Base-by-base conservation (phyloP, 73 alveolate species). In the Durusdinium trenchii region DNA sequence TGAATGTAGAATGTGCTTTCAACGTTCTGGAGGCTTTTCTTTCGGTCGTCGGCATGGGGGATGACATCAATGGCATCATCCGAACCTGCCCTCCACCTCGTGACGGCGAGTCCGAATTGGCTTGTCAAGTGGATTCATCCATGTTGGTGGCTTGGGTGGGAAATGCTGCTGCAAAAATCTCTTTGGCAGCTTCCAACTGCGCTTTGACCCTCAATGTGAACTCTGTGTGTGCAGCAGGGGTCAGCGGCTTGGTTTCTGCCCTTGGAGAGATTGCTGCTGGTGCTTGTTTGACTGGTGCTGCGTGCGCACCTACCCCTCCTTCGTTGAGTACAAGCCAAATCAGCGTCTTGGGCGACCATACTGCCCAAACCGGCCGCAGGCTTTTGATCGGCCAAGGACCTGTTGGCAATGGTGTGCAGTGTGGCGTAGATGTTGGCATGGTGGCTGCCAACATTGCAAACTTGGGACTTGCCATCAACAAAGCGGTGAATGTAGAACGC, bases 111-210 rank as follows among this genome's bases (percentile, higher is more conserved):
- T 86, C 96, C 9, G 86, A 89, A 86, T 89, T 89, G 96, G 96
- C 96, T 40, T 89, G 96, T 42, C 96, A 91, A 35, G 98, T 91
- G 98, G 60, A 91, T 48, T 87, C 78, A 5, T 87, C 47, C 38
- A 91, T 91, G 46, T 76, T 91, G 73, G 98, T 46, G 20, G 98
- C 98, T 40, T 91, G 98, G 98, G 98, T 91, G 51, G 98, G 98
- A 18, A 91, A 91, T 45, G 28, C 38, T 23, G 98, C 98, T 45
- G 60, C 98, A 75, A 91, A 91, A 78, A 57, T 91, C 61, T 79
- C 98, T 36, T 50, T 91, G 78, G 98, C 98, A 32, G 98, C 98
- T 48, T 47, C 89, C 60, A 69, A 91, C 60, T 91, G 98, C 45
- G 98, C 98, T 6, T 1, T 18, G 43, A 67, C 51, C 89, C 60